phyloP scores from a whole-genome alignment of 257 asterid species.

The Jacaranda mimosifolia region DNA sequence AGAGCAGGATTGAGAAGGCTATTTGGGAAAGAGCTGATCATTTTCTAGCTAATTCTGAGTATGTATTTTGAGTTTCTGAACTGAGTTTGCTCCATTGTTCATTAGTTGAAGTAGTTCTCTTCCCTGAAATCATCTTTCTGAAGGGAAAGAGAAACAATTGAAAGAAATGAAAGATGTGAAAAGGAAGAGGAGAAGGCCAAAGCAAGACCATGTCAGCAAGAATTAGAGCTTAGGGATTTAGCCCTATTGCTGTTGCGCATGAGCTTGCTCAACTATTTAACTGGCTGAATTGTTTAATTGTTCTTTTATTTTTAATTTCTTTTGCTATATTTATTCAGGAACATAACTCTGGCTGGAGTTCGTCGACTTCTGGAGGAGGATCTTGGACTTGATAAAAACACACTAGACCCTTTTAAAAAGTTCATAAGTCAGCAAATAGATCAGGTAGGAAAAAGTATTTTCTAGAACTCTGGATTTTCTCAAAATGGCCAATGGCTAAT shows the following conservation, averaged over 20 bases:
- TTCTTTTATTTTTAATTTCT: slow-evolving; percentile 23
- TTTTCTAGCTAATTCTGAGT: slow-evolving; percentile 78
- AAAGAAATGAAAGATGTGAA: neutral
- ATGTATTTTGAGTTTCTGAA: slow-evolving; percentile 41
- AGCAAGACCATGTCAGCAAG: slow-evolving; percentile 14
- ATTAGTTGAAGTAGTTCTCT: slow-evolving; percentile 15
- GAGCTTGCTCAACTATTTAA: slow-evolving; percentile 20
- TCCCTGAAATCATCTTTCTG: slow-evolving; percentile 10
- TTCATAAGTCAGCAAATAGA: slow-evolving; percentile 70
- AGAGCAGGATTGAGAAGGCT: slow-evolving; percentile 74
- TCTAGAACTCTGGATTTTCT: slow-evolving; percentile 11
- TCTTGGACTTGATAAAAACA: slow-evolving; percentile 71
- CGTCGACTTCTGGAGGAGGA: slow-evolving; percentile 93
- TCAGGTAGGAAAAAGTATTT: slow-evolving; percentile 55
- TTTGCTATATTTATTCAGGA: slow-evolving; percentile 51
- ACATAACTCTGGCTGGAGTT: slow-evolving; percentile 73
- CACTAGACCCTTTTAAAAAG: slow-evolving; percentile 81
- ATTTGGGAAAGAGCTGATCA: slow-evolving; percentile 77
- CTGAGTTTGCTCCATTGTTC: slow-evolving; percentile 22
- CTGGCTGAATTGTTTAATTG: slow-evolving; percentile 9
- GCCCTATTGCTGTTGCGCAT: slow-evolving; percentile 24
- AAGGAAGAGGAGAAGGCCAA: slow-evolving; percentile 13
- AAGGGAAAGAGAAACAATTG: neutral
- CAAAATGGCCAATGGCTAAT: slow-evolving; percentile 9
- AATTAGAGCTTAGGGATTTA: neutral